Conservation (phyloP, 352 stramenopile species). For the Globisporangium uncinulatum region DNA sequence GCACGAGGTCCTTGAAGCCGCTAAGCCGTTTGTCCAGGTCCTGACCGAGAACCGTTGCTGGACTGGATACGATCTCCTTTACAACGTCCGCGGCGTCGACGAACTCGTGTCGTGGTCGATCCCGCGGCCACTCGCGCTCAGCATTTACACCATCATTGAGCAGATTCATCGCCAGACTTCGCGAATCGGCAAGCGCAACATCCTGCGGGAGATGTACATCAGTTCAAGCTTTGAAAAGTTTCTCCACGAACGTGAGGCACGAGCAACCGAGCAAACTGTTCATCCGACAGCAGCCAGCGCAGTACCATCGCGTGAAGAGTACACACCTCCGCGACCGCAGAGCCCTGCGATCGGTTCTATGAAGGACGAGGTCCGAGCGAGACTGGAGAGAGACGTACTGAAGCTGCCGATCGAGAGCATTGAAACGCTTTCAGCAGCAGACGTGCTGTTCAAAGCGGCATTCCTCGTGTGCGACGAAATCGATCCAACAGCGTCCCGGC, state of each 20-base stretch:
- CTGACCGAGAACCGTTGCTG: constrained; percentile 44
- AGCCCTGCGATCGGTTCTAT: constrained; percentile 1
- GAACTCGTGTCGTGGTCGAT: constrained; percentile 54
- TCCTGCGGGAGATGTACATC: constrained; percentile 34
- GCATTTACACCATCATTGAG: constrained; percentile 51
- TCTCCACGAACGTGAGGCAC: constrained; percentile 14
- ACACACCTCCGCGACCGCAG: not conserved
- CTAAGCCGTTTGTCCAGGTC: constrained; percentile 26
- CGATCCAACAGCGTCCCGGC: not conserved
- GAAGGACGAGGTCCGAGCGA: constrained; percentile 20
- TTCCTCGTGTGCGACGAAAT: constrained; percentile 27
- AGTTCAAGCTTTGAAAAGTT: constrained; percentile 40
- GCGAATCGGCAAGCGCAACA: constrained; percentile 31
- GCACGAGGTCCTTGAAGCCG: constrained; percentile 37
- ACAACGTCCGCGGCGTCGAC: constrained; percentile 36
- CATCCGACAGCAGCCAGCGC: not conserved
- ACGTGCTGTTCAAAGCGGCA: constrained; percentile 52
- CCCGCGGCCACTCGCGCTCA: constrained; percentile 34
- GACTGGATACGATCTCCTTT: constrained; percentile 49
- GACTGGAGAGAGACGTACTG: constrained; percentile 40
- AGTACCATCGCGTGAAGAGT: not conserved
- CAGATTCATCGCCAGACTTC: constrained; percentile 35
- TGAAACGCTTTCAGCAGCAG: constrained; percentile 11
- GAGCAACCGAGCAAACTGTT: not conserved
- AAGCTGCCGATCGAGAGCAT: constrained; percentile 27